Conservation (phyloP, 1,284 basidiomycete species). For the Schizopora paradoxa region DNA sequence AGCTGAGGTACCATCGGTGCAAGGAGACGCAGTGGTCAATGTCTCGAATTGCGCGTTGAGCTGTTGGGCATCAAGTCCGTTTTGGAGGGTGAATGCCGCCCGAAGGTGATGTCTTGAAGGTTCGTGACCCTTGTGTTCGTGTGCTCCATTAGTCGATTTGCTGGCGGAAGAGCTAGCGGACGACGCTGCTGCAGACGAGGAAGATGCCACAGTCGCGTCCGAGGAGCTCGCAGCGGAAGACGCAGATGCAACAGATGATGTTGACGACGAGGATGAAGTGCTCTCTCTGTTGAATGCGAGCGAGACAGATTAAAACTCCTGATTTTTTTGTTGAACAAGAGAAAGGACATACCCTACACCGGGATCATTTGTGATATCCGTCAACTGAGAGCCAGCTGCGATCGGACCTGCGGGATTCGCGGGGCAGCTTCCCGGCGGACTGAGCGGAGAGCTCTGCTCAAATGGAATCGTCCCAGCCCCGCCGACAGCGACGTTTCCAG, state of each 20-base stretch:
- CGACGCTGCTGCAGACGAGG: not conserved
- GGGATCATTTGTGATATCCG: conserved; percentile 19
- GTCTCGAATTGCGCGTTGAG: conserved; percentile 20
- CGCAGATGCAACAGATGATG: too few relatives aligned
- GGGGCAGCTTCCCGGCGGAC: conserved; percentile 37
- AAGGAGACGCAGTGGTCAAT: conserved; percentile 16
- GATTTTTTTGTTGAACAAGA: not conserved
- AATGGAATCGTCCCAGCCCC: conserved; percentile 41
- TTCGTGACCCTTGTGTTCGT: too few relatives aligned
- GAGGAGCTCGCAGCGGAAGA: not conserved
- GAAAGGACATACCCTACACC: conserved; percentile 6
- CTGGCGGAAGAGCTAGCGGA: not conserved
- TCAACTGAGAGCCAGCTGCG: conserved; percentile 22
- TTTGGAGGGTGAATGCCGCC: conserved; percentile 20
- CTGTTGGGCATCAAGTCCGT: conserved; percentile 21
- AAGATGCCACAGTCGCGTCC: not conserved
- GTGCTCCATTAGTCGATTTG: not conserved
- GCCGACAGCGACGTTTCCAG: conserved; percentile 37
- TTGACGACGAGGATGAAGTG: conserved; percentile 7
- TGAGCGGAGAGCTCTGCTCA: conserved; percentile 30
- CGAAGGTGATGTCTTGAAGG: conserved; percentile 10
- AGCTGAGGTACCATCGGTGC: conserved; percentile 37
- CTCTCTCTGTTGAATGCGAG: not conserved
- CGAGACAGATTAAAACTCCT: not conserved
- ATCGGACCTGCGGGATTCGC: conserved; percentile 35